These are phyloP conservation scores for Tuber borchii DNA, from an alignment of 495 filamentous ascomycete species.

Conservation along the genomic window DNA sequence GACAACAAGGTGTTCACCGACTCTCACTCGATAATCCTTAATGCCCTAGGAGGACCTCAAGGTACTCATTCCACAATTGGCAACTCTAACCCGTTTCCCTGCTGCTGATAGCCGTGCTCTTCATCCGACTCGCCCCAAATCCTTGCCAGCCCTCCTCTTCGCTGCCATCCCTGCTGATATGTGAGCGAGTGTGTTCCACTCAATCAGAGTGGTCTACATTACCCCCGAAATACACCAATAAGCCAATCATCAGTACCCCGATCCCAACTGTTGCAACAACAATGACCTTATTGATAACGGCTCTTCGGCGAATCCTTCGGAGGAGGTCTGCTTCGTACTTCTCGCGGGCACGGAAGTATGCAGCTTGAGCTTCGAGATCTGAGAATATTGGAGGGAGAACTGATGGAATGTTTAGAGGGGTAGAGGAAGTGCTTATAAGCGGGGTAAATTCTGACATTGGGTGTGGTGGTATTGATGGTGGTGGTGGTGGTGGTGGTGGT, in stretches of 20 bases:
- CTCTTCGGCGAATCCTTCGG: neutral
- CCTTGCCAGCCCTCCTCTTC: neutral
- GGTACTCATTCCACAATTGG: neutral
- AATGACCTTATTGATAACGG: neutral
- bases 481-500: neutral
- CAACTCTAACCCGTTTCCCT: neutral
- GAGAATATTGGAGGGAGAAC: neutral
- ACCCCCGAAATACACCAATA: neutral
- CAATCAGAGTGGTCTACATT: neutral
- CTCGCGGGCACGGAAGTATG: neutral
- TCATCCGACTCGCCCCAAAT: neutral
- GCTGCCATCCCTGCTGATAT: neutral
- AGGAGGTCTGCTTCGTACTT: neutral
- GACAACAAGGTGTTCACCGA: neutral
- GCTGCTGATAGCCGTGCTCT: neutral
- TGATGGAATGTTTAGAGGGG: neutral
- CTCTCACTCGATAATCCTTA: slow-evolving; percentile 1
- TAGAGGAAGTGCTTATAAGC: neutral
- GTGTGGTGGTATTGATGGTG: neutral
- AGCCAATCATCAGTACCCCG: neutral
- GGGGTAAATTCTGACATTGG: neutral
- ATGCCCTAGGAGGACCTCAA: neutral
- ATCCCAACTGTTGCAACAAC: neutral
- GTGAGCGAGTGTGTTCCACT: neutral
- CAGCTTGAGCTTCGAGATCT: neutral